phyloP scores from a whole-genome alignment of 225 moss, liverwort and hornwort species.

The Sphagnum contortum region DNA sequence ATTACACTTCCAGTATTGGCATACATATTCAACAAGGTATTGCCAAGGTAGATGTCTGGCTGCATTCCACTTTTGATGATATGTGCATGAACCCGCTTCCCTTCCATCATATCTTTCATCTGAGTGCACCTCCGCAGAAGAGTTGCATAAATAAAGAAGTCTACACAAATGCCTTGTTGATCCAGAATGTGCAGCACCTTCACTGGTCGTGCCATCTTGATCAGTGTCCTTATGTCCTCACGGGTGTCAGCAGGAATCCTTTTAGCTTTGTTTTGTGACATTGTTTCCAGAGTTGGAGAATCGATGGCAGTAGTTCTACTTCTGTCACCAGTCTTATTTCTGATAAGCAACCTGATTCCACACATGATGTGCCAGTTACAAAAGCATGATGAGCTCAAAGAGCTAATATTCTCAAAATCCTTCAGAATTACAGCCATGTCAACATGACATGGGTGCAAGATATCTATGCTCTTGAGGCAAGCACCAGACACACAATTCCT shows the following conservation, averaged over 20 bases:
- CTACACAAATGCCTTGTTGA: not conserved
- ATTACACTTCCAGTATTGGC: conserved; percentile 2
- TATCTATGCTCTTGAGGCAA: not conserved
- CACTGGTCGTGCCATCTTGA: not conserved
- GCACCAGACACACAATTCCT: not conserved
- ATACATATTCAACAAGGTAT: conserved; percentile 3
- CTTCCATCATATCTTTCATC: not conserved
- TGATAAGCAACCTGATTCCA: not conserved
- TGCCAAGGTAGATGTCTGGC: not conserved
- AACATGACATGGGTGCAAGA: not conserved
- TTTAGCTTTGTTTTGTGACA: not conserved
- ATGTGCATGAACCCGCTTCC: conserved; percentile 6
- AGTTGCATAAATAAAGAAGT: conserved; percentile 1
- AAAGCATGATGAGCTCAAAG: not conserved
- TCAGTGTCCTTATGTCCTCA: not conserved
- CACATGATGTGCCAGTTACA: not conserved
- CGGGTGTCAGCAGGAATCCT: not conserved
- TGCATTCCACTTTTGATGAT: conserved; percentile 4
- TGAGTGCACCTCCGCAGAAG: not conserved
- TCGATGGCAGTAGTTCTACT: not conserved
- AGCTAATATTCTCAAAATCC: not conserved
- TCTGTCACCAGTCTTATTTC: not conserved
- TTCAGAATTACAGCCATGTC: not conserved
- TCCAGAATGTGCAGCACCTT: conserved; percentile 1
- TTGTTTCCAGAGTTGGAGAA: not conserved